These are phyloP conservation scores for Globisporangium lucens DNA, from an alignment of 352 stramenopile genomes.

Conservation along the genomic window DNA sequence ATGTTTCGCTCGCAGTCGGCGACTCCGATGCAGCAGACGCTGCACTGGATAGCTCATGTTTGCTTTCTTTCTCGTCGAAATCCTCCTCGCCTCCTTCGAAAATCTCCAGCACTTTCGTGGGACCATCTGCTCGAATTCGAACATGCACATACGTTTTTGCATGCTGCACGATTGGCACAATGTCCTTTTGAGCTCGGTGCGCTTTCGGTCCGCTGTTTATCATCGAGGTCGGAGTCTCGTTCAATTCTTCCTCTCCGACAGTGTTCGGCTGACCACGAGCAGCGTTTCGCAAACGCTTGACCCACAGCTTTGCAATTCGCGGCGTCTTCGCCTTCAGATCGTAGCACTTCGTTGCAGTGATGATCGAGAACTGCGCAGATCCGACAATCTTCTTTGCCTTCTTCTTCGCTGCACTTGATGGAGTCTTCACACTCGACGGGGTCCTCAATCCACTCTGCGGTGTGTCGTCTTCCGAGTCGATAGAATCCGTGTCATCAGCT, in stretches of 20 bases:
- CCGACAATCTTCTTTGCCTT: constrained; percentile 22
- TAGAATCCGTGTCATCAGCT: constrained; percentile 62
- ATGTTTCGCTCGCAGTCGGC: constrained; percentile 70
- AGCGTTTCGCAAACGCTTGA: constrained; percentile 61
- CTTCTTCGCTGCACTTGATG: constrained; percentile 16
- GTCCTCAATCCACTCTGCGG: constrained; percentile 19
- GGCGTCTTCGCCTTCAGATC: constrained; percentile 78
- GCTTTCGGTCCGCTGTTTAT: constrained; percentile 27
- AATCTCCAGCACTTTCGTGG: constrained; percentile 89
- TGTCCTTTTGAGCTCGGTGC: constrained; percentile 31
- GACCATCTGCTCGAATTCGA: constrained; percentile 81
- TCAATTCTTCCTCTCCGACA: constrained; percentile 16
- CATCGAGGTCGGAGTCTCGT: constrained; percentile 29
- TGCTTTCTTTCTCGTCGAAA: constrained; percentile 78
- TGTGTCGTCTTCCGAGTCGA: constrained; percentile 64
- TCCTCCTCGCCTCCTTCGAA: constrained; percentile 88
- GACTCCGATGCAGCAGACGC: constrained; percentile 62
- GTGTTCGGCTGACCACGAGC: constrained; percentile 31
- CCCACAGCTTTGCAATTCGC: constrained; percentile 69
- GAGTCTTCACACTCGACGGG: constrained; percentile 26
- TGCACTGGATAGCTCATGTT: constrained; percentile 69
- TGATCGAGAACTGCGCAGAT: constrained; percentile 85
- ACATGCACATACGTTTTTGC: constrained; percentile 87
- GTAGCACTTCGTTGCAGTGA: constrained; percentile 84
- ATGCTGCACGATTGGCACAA: constrained; percentile 52